Conservation (phyloP, 108 stramenopile species). For the Stephanodiscus minutulus region DNA sequence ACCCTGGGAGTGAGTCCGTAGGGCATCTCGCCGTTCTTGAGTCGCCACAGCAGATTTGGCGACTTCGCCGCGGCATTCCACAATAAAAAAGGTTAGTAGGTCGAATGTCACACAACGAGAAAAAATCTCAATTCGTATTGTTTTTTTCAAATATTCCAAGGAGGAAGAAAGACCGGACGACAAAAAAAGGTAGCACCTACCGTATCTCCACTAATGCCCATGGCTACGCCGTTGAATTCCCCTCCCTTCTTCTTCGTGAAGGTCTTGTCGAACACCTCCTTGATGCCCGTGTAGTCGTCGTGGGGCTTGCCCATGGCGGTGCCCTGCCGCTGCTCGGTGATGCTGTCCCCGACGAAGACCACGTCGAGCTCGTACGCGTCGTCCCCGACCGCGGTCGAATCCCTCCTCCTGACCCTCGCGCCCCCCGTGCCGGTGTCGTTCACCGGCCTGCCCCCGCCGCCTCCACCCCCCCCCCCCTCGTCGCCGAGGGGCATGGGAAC, state of each 20-base stretch:
- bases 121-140: background rate
- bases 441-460: background rate
- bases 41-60: slow-evolving; percentile 73
- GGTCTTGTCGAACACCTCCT: slow-evolving; percentile 49
- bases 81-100: no score
- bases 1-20: slow-evolving; percentile 44
- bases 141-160: background rate
- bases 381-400: slow-evolving; percentile 2
- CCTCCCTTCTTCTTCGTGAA: slow-evolving; percentile 59
- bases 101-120: background rate
- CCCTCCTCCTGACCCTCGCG: background rate
- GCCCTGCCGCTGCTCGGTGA: slow-evolving; percentile 65
- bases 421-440: background rate
- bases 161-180: background rate
- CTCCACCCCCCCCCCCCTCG: background rate
- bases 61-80: slow-evolving; percentile 29
- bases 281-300: slow-evolving; percentile 29
- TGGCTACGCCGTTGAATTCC: slow-evolving; percentile 59
- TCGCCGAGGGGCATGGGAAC: slow-evolving; percentile 14
- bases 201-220: slow-evolving; percentile 75
- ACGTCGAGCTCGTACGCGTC: slow-evolving; percentile 55
- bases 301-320: slow-evolving; percentile 35
- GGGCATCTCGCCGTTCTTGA: slow-evolving; percentile 76
- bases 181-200: slow-evolving; percentile 26
- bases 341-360: slow-evolving; percentile 74